Evolutionary conservation across 1,284 basidiomycete genomes (phyloP), one percentile per base, ranked within the genome.

Genomic region (Xerocomus nothofagi): DNA sequence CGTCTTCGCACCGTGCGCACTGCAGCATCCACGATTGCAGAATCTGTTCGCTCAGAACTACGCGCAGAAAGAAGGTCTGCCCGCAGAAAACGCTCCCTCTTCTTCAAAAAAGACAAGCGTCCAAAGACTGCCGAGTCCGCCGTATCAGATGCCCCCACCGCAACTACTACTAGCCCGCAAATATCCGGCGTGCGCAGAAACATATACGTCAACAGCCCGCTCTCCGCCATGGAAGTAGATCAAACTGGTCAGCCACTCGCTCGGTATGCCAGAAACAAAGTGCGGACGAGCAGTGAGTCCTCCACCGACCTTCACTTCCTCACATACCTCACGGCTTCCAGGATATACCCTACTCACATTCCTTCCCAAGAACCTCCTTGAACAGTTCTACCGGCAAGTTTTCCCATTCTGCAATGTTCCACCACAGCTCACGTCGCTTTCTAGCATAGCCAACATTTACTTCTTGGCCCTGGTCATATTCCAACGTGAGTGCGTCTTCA

Each of bases 281-380:
- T 98, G 52, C 80, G 91, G 62, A 98, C 95, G 38, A 90, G 88
- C 58, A 96, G 89, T 91, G 69, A 71, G 88, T 85, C 17, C 21
- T 9, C 29, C 0, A 5, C 18, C 14, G 30, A 36, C 31, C 38
- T 33, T 20, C 51, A 14, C 20, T 39, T 10, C 33, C 14, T 38
- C 47, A 20, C 44, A n/a, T n/a, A 26, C 36, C 57, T 43, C 57
- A 56, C 53, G 56, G 43, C 51, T 46, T 44, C 30, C 20, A 66
- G 91, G 97, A 71, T 98, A 98, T 72, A 97, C 94, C 27, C 67
- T 93, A 51, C 47, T 96, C 56, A 92, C 93, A 4, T 98, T 98
- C 68, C 63, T 98, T 39, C 95, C 95, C n/a, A 93, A 91, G 77
- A 96, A 96, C 66, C 71, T 96, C 55, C 89, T 85, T 56, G 91